A percentile compares a stretch with the other conserved stretches of the same genome.
phyloP scores from a whole-genome alignment of 2,329 filamentous ascomycete genomes.

The Eutypa lata region DNA sequence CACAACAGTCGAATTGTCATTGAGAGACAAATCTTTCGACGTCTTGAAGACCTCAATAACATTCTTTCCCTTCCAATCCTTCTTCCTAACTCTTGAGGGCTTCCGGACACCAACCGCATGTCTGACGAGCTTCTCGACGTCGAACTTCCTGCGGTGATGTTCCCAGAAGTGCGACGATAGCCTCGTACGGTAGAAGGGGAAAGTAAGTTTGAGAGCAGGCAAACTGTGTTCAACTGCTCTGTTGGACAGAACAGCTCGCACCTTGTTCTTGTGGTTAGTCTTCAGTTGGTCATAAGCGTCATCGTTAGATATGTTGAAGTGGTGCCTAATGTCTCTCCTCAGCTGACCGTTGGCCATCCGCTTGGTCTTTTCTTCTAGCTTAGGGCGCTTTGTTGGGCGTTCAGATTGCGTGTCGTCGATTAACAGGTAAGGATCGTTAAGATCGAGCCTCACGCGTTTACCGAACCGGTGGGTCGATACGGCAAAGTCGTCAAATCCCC shows the following conservation, averaged over 20 bases:
- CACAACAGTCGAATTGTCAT: conserved; percentile 83
- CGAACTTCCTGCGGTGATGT: conserved; percentile 63
- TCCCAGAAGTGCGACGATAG: conserved; percentile 69
- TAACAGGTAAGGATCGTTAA: conserved; percentile 84
- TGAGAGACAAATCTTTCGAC: conserved; percentile 79
- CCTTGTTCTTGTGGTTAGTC: conserved; percentile 94
- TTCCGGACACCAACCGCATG: conserved; percentile 33
- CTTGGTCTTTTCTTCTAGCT: conserved; percentile 55
- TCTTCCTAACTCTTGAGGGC: conserved; percentile 72
- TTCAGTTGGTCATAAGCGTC: conserved; percentile 94
- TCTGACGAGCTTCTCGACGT: conserved; percentile 55
- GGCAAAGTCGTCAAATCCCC: conserved; percentile 79
- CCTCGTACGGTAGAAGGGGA: conserved; percentile 92
- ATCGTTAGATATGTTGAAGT: conserved; percentile 96
- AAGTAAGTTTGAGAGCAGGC: conserved; percentile 86
- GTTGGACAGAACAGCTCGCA: conserved; percentile 86
- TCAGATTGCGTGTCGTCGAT: conserved; percentile 73
- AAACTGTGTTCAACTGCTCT: conserved; percentile 92
- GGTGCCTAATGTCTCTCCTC: conserved; percentile 69
- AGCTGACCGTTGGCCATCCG: conserved; percentile 67
- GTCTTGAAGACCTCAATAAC: conserved; percentile 74
- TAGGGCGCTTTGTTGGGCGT: conserved; percentile 57
- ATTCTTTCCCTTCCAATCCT: conserved; percentile 76
- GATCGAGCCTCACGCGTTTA: conserved; percentile 77
- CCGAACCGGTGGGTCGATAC: conserved; percentile 68